These are phyloP conservation scores for Diatrype stigma DNA, from an alignment of 2,329 filamentous ascomycete species.

Conservation along the genomic window DNA sequence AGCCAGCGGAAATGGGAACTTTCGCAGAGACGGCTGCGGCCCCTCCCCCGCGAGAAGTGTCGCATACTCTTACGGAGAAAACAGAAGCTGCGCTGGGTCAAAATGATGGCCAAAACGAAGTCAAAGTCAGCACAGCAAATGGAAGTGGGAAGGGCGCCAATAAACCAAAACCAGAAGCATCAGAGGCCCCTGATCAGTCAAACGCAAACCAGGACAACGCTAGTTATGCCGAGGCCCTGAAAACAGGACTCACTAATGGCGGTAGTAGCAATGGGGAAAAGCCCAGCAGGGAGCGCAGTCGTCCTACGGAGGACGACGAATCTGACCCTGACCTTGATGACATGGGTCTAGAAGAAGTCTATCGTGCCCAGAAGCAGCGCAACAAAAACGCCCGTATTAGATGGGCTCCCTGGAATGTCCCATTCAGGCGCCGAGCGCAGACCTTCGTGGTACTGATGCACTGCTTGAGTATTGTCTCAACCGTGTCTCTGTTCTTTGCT, in stretches of 20 bases:
- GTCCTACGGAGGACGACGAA: constrained; percentile 22
- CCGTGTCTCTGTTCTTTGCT: constrained; percentile 81
- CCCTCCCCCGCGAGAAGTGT: neutral
- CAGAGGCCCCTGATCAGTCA: constrained; percentile 4
- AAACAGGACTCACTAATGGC: constrained; percentile 7
- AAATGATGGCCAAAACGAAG: neutral
- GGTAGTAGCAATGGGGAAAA: constrained; percentile 4
- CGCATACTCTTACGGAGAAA: neutral
- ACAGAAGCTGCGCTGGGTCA: neutral
- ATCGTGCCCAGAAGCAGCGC: constrained; percentile 16
- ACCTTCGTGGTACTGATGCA: constrained; percentile 75
- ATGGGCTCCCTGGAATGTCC: constrained; percentile 77
- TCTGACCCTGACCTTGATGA: constrained; percentile 31
- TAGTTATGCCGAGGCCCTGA: constrained; percentile 15
- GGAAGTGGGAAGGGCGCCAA: neutral
- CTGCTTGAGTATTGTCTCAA: constrained; percentile 64
- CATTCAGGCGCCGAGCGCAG: constrained; percentile 66
- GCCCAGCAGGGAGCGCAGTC: neutral
- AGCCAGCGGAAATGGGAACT: neutral
- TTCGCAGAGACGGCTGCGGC: neutral
- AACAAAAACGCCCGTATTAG: constrained; percentile 54
- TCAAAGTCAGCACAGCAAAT: neutral
- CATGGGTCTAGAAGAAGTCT: constrained; percentile 24
- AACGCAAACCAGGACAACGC: neutral
- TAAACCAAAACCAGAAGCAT: neutral